These are phyloP conservation scores for Geoglossum cookeanum DNA, from an alignment of 2,329 filamentous ascomycete species.

Conservation along the genomic window DNA sequence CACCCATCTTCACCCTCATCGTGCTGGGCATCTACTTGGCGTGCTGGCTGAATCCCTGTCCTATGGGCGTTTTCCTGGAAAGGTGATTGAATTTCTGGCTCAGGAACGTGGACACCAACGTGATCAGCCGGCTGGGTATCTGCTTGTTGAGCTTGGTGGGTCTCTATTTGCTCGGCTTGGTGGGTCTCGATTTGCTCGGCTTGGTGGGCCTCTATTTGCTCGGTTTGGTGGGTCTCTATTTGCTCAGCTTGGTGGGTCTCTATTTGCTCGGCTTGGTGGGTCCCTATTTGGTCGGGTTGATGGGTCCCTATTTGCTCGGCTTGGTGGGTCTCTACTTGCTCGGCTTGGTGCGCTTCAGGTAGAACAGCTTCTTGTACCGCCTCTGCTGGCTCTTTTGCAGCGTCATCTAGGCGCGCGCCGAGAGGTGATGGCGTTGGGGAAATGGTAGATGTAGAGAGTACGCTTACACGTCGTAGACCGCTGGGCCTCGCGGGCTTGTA, in stretches of 20 bases:
- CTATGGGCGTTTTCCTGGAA: no score
- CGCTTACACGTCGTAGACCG: constrained; percentile 20
- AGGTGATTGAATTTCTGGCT: no score
- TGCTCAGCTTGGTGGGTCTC: not conserved
- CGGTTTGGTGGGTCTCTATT: not conserved
- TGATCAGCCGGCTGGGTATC: no score
- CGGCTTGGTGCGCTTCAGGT: not conserved
- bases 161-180: no score
- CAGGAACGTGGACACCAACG: no score
- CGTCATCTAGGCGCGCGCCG: not conserved
- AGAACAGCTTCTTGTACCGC: not conserved
- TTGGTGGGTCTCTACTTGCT: not conserved
- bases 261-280: not conserved
- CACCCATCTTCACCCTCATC: no score
- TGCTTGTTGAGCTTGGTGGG: no score
- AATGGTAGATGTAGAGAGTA: constrained; percentile 7
- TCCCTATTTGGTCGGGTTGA: no score
- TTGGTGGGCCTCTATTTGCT: not conserved
- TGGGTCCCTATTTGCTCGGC: not conserved
- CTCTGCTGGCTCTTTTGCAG: not conserved
- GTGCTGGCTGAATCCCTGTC: no score
- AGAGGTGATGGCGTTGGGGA: not conserved
- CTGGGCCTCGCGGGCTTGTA: constrained; percentile 26
- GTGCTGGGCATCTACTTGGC: no score
- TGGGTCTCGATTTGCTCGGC: not conserved